A percentile compares a stretch with the other conserved stretches of the same genome.
Conservation (phyloP, 2,329 filamentous ascomycete species). For the Venturia pyrina region DNA sequence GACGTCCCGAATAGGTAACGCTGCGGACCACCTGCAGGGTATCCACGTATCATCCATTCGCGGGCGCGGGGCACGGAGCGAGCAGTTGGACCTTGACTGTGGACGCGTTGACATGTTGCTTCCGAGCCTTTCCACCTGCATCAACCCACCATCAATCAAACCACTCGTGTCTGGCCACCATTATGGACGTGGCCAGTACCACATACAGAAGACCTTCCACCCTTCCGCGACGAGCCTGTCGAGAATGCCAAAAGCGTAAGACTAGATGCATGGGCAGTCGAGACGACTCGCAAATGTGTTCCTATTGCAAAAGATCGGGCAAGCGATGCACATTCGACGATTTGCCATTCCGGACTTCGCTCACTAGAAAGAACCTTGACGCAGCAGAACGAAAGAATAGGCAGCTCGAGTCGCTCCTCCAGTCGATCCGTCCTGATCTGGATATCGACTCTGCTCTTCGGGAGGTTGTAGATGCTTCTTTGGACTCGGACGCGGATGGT, state of each 20-base stretch:
- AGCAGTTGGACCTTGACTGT: too few species aligned
- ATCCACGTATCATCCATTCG: background rate
- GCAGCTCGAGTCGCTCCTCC: slow-evolving; percentile 8
- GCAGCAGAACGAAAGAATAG: slow-evolving; percentile 1
- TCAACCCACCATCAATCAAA: background rate
- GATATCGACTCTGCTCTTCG: slow-evolving; percentile 7
- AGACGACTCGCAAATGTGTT: background rate
- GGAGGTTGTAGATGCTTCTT: background rate
- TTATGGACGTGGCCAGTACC: background rate
- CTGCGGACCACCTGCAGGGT: background rate
- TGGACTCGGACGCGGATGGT: background rate
- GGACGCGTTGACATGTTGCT: background rate
- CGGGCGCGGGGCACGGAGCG: background rate
- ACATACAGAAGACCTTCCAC: background rate
- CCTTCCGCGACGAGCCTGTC: background rate
- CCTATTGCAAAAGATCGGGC: slow-evolving; percentile 5
- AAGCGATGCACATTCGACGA: slow-evolving; percentile 8
- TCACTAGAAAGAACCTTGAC: slow-evolving; percentile 11
- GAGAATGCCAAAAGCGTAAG: slow-evolving; percentile 7
- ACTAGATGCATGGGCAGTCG: background rate
- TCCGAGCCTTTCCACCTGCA: too few species aligned
- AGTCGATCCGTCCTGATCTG: slow-evolving; percentile 5
- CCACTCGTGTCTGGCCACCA: background rate
- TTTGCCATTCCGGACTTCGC: slow-evolving; percentile 7
- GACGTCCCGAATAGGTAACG: background rate